Evolutionary conservation across 108 stramenopile species (phyloP), one percentile per base, ranked within the genome.

Genomic region (Cyclotella baltica): DNA sequence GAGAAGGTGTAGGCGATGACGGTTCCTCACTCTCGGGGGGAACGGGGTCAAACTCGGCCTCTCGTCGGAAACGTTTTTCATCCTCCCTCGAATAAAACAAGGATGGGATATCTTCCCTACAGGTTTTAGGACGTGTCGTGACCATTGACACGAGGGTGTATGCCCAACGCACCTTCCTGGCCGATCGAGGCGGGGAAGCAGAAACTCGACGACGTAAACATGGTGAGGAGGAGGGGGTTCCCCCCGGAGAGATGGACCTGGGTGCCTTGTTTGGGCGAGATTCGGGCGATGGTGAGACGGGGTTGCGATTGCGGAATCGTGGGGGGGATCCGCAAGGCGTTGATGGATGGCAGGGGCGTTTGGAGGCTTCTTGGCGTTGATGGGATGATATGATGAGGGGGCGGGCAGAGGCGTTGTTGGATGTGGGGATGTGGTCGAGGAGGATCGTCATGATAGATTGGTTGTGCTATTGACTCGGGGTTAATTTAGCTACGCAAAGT

Each of bases 11-110:
- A 23, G 70, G 25, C 46, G 35, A 40, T 23, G 25, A 61, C 47
- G 55, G 28, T 37, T 77, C 59, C 25, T 53, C 73, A 29, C 15
- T 27, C 4, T 31, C 56, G n/a, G n/a, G n/a, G n/a, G n/a, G 13
- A 43, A 43, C 40, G 40, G 6, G 10, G 9, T 62, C 80, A 11
- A 52, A 29, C 43, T 76, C 81, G 13, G 76, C 76, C 48, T 82
- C 81, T 31, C 53, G 37, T 3, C 81, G 81, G 37, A 82, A 82
- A 47, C 81, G 76, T 46, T 36, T 33, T 61, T 82, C 81, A 31
- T 82, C 81, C 36, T 76, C 59, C 62, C 62, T 63, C 1, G 81
- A 82, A 75, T 82, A 82, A 43, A 77, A 82, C 29, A 82, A 59
- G 16, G 31, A 16, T 5, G 76, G 37, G n/a, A 76, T 77, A 57